Base-by-base conservation (phyloP, 1,284 basidiomycete species). In the Apiotrichum siamense region DNA sequence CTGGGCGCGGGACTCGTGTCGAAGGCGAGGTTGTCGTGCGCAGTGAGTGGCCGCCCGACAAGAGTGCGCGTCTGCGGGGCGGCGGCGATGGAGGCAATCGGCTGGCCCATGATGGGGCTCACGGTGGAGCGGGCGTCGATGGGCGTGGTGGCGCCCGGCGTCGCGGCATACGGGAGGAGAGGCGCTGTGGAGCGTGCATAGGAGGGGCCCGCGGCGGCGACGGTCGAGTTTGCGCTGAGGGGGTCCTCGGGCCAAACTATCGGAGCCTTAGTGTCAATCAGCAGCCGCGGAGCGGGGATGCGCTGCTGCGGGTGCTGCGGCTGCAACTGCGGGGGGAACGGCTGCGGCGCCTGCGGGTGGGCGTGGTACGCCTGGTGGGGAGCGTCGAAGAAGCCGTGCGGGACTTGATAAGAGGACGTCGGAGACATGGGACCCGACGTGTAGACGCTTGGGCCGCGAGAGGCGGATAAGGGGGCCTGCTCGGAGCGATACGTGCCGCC, bases 251-350 rank as follows among this genome's bases (percentile, higher is more conserved):
- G 18, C 32, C 35, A 31, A 10, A 2, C 7, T 18, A 55, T 31
- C 15, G 48, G 35, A 23, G 38, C 39, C 54, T 59, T 59, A 15
- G 48, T 50, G 49, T 59, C 57, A 26, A 59, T 45, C 10, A 59
- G 33, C n/a, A 59, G 26, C 2, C 46, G 41, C 7, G 57, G 54
- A 0, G 50, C 50, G 17, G 54, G 54, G 20, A 49, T 46, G 32
- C 54, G 54, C 7, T 33, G 39, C 36, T 38, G 21, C 36, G 11
- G 9, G 12, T 27, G 39, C 27, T 18, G 25, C 25, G 26, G 40
- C 38, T 24, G 38, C 38, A 26, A 25, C 25, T 41, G 40, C 7
- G 17, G 10, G 12, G 24, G 24, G 36, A 21, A 23, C 36, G 11
- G 13, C 32, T 33, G n/a, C n/a, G 33, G 11, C 44, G 32, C 20